Evolutionary conservation across 352 stramenopile species (phyloP).

Genomic region (Pythium angustatum): DNA sequence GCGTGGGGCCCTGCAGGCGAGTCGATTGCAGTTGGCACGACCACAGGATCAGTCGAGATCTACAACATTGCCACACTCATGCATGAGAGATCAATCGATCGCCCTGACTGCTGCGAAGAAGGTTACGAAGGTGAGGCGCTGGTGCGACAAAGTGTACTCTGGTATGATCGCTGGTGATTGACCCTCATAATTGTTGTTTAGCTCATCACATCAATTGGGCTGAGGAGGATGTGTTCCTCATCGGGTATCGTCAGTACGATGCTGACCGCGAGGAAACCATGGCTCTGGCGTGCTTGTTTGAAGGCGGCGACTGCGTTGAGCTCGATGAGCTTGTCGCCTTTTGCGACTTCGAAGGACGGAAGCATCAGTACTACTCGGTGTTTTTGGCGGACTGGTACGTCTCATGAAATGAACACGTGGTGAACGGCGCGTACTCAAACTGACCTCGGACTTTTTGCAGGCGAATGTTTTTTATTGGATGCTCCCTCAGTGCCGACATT

Average conservation of each 20-base stretch:
- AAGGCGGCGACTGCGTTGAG: slow-evolving; percentile 46
- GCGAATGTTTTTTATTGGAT: slow-evolving; percentile 83
- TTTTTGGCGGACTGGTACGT: slow-evolving; percentile 63
- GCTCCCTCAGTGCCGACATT: slow-evolving; percentile 77
- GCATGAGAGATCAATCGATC: slow-evolving; percentile 37
- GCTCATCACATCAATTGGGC: slow-evolving; percentile 76
- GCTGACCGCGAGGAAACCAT: slow-evolving; percentile 51
- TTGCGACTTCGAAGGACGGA: slow-evolving; percentile 51
- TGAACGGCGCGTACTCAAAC: not conserved
- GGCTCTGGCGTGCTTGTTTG: slow-evolving; percentile 60
- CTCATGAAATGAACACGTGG: not conserved
- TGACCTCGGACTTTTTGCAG: slow-evolving; percentile 19
- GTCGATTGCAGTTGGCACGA: slow-evolving; percentile 46
- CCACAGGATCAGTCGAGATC: slow-evolving; percentile 38
- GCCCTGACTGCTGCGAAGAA: slow-evolving; percentile 39
- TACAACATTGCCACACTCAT: slow-evolving; percentile 34
- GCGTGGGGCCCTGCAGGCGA: slow-evolving; percentile 52
- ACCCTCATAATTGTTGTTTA: slow-evolving; percentile 14
- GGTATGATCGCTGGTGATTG: too few relatives aligned
- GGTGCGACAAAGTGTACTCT: not conserved
- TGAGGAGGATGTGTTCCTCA: slow-evolving; percentile 63
- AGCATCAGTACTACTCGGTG: slow-evolving; percentile 66
- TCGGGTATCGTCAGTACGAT: slow-evolving; percentile 59
- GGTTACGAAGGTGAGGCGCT: slow-evolving; percentile 35
- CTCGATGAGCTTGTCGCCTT: slow-evolving; percentile 69